Base-by-base conservation (phyloP, 306 rosid species). In the Cicer yamashitae region DNA sequence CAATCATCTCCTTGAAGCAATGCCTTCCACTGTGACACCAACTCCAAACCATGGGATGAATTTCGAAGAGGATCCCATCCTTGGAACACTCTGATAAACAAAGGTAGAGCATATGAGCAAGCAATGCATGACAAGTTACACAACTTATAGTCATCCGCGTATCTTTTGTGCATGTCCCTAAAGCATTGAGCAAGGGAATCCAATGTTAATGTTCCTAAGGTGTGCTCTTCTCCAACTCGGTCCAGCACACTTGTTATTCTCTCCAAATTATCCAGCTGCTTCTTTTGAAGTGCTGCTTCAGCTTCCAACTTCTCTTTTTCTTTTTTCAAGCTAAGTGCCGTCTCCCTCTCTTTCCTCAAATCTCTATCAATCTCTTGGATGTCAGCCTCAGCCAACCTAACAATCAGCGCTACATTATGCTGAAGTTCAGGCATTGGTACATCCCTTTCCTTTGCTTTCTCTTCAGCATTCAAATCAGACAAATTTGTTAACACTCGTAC, bases 1-100 rank as follows among this genome's bases (percentile, higher is more conserved):
- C 63, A 82, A 20, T 86, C 94, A 77, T 86, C 97, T 54, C 68
- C 92, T 82, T 88, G 88, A 75, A 92, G 96, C 80, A 92, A 79
- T 38, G 52, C 54, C 75, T 81, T 92, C 99, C 99, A 92, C 68
- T 64, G 68, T 13, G 92, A 80, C 51, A 92, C 82, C 83, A 85
- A 79, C 67, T 92, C 88, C 77, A 88, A 78, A 18, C 96, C 96
- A 69, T 89, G 89, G 12, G 79, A 89, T 2, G 92, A 96, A 81
- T 89, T 89, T 64, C 74, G 89, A 66, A 92, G 96, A 70, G 96
- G 97, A 84, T 94, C 93, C 96, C 97, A 92, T 48, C 96, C 93
- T 76, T 90, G 97, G 84, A 92, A 94, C 75, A 82, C 87, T 82
- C 93, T 87, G 51, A 90, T 85, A 80, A 92, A 85, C 82, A 90